Base-by-base conservation (phyloP, 1,139 yeast species). In the Pichia sp. region DNA sequence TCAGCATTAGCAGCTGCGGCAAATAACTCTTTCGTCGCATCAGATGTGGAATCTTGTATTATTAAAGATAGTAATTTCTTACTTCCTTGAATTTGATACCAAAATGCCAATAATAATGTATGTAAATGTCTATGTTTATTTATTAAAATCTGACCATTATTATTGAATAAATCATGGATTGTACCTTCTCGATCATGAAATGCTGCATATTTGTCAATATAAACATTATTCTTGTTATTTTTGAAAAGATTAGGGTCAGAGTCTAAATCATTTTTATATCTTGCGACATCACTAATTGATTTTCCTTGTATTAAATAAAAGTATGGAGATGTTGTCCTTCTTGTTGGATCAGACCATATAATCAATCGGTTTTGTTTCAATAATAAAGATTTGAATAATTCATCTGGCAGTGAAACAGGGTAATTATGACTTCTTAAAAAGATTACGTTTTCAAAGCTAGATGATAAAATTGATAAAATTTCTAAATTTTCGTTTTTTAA, bases 351-450 rank as follows among this genome's bases (percentile, higher is more conserved):
- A 6, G 87, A 87, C 89, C 89, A 82, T 10, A 80, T 46, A 5
- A 71, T 63, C 50, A 71, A 52, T 4, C 71, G 71, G 31, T 57
- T 53, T 12, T 60, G 55, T 11, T 54, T 40, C 49, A 59, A 68
- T 7, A 67, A 59, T n/a, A 58, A 51, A 8, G 66, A 56, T 6
- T 58, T 56, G 48, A 76, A 78, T 27, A 80, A 59, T 47, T 67
- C 63, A 49, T 80, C 85, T 26, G 79, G 70, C 48, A 75, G 72
- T 38, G 58, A 65, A 37, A 80, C 67, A 7, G 87, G 84, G 57
- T 78, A 73, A 54, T 79, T 73, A 58, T 82, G 87, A 4, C 85
- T 75, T 56, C 81, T 89, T 43, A 82, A 57, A 55, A 79, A 78
- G 45, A 82, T 58, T 9, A 78, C 70, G 47, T 74, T 74, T 52